These are phyloP conservation scores for Onygenales sp. DNA, from an alignment of 2,329 filamentous ascomycete genomes.

Conservation along the genomic window DNA sequence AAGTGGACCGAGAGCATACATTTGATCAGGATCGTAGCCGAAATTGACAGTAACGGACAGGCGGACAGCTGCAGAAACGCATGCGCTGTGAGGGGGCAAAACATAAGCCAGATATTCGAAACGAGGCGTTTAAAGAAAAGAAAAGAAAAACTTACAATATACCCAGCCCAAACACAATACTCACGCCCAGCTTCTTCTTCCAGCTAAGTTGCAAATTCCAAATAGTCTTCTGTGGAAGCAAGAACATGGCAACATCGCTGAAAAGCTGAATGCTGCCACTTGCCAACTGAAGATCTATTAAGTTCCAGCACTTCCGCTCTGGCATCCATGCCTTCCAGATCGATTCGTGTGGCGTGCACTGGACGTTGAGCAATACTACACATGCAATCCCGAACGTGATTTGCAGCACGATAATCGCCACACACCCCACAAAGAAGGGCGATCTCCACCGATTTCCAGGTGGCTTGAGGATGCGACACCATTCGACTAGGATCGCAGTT, in stretches of 20 bases:
- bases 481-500: slow-evolving; percentile 35
- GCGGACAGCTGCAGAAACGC: slow-evolving; percentile 31
- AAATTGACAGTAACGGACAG: slow-evolving; percentile 12
- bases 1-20: slow-evolving; percentile 31
- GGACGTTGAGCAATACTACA: slow-evolving; percentile 25
- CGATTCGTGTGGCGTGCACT: slow-evolving; percentile 25
- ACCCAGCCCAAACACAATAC: slow-evolving; percentile 24
- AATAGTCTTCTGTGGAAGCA: slow-evolving; percentile 28
- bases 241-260: slow-evolving; percentile 24
- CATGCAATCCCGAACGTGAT: slow-evolving; percentile 18
- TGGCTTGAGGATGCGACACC: slow-evolving; percentile 30
- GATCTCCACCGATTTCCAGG: slow-evolving; percentile 14
- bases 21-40: slow-evolving; percentile 8
- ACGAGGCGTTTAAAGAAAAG: not conserved
- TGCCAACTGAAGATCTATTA: slow-evolving; percentile 18
- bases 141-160: slow-evolving; percentile 19
- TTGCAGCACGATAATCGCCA: slow-evolving; percentile 23
- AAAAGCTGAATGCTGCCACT: slow-evolving; percentile 25
- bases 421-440: slow-evolving; percentile 28
- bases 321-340: slow-evolving; percentile 26
- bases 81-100: slow-evolving; percentile 24
- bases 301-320: slow-evolving; percentile 21
- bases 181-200: slow-evolving; percentile 23
- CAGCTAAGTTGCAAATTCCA: slow-evolving; percentile 23
- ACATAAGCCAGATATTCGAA: not conserved